Conservation (phyloP, 2,329 filamentous ascomycete genomes). For the Fusarium ramigenum region DNA sequence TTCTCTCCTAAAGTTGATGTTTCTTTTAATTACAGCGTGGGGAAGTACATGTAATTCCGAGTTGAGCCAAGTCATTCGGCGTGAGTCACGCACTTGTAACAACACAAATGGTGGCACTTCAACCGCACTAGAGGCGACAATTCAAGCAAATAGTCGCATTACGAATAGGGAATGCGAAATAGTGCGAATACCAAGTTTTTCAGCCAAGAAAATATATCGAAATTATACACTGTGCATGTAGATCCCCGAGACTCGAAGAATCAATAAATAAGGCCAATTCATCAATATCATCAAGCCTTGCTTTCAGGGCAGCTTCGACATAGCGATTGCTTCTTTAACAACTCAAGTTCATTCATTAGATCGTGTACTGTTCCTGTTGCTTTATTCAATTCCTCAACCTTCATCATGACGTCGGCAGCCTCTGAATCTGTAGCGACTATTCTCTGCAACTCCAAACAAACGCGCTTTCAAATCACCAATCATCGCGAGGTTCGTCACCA, state of each 20-base stretch:
- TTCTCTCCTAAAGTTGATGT: not conserved
- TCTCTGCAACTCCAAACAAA: conserved; percentile 73
- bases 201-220: not conserved
- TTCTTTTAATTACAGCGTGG: not conserved
- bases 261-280: not conserved
- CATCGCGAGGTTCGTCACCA: conserved; percentile 61
- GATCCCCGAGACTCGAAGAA: not conserved
- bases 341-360: no score
- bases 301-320: not conserved
- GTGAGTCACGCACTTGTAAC: conserved; percentile 37
- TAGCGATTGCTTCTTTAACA: not conserved
- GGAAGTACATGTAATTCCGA: not conserved
- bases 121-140: not conserved
- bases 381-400: not conserved
- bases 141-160: not conserved
- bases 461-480: conserved; percentile 67
- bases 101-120: not conserved
- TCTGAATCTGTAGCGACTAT: conserved; percentile 63
- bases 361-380: not conserved
- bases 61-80: conserved; percentile 32
- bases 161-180: not conserved
- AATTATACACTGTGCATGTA: not conserved
- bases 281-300: not conserved
- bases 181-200: not conserved
- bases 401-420: conserved; percentile 58